Base-by-base conservation (phyloP, 1,284 basidiomycete genomes). In the Pascua sp. region DNA sequence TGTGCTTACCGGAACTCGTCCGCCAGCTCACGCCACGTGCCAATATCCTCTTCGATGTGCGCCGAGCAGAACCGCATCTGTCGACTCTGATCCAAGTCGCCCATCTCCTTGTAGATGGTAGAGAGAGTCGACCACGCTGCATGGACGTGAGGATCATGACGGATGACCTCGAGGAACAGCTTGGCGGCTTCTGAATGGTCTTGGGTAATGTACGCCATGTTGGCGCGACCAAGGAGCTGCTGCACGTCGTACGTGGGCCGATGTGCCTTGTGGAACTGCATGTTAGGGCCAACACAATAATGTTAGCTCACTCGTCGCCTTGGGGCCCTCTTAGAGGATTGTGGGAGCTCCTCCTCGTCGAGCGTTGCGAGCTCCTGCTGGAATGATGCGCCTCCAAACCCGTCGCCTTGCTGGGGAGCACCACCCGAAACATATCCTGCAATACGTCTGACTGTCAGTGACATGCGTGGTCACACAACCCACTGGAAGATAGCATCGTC, bases 21-120 rank as follows among this genome's bases (percentile, higher is more conserved):
- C 0, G 88, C 94, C 2, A 97, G 78, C 8, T 86, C 81, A 53
- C 86, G 86, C 95, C 95, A 98, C 53, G 89, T 86, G n/a, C 90
- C 88, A 0, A 85, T 82, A 63, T 94, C 89, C 47, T 88, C 85
- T 51, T 84, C 83, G 48, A 98, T 79, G 80, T 96, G 92, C 1
- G 92, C 91, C 1, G 86, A 91, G 81, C 96, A 89, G 58, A 97
- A 90, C 42, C 88, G 82, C 58, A 93, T 82, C 71, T 93, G 90
- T 12, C 96, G 80, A 0, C 86, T 87, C 62, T 87, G 88, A 53
- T 87, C 82, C 4, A 78, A 71, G 56, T 94, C 84, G 1, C 81
- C 81, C 66, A 85, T 77, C 65, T 90, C 88, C 36, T 84, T 82
- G 67, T 90, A 87, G 64, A 88, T 89, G 61, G 87, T 84, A 1